Percentiles rank a stretch among this genome's conserved stretches.
phyloP scores from a whole-genome alignment of 805 yeast genomes.

The Brettanomyces custersianus region DNA sequence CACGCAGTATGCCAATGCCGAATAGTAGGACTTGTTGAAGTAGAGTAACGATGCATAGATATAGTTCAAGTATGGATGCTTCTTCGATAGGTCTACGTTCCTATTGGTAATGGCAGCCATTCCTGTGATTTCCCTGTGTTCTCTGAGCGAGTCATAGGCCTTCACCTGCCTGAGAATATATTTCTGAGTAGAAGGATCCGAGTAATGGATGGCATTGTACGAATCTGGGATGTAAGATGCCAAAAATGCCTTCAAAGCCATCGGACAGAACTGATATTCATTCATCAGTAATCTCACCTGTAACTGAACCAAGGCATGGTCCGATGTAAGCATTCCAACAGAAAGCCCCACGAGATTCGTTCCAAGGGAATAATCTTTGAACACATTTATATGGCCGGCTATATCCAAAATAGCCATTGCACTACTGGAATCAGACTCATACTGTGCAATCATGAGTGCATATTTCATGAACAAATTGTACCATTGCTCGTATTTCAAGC shows the following conservation, averaged over 20 bases:
- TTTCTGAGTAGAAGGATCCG: slow-evolving; percentile 81
- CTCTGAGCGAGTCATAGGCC: slow-evolving; percentile 68
- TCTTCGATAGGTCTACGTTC: slow-evolving; percentile 35
- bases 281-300: slow-evolving; percentile 57
- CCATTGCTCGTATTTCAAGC: slow-evolving; percentile 74
- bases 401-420: slow-evolving; percentile 64
- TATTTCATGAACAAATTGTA: slow-evolving; percentile 75
- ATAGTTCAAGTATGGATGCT: slow-evolving; percentile 53
- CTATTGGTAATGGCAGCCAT: slow-evolving; percentile 66
- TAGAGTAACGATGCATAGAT: slow-evolving; percentile 76
- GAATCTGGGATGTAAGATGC: slow-evolving; percentile 32
- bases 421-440: slow-evolving; percentile 44
- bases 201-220: slow-evolving; percentile 29
- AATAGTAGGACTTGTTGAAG: slow-evolving; percentile 72
- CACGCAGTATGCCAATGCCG: slow-evolving; percentile 70
- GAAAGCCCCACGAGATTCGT: slow-evolving; percentile 63
- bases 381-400: slow-evolving; percentile 73
- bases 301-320: slow-evolving; percentile 44
- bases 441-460: slow-evolving; percentile 56
- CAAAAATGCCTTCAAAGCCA: slow-evolving; percentile 55
- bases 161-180: slow-evolving; percentile 83
- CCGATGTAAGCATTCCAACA: slow-evolving; percentile 35
- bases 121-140: slow-evolving; percentile 52
- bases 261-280: slow-evolving; percentile 68
- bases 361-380: slow-evolving; percentile 49